phyloP scores from a whole-genome alignment of 345 rosid genomes.

The Combretum micranthum region DNA sequence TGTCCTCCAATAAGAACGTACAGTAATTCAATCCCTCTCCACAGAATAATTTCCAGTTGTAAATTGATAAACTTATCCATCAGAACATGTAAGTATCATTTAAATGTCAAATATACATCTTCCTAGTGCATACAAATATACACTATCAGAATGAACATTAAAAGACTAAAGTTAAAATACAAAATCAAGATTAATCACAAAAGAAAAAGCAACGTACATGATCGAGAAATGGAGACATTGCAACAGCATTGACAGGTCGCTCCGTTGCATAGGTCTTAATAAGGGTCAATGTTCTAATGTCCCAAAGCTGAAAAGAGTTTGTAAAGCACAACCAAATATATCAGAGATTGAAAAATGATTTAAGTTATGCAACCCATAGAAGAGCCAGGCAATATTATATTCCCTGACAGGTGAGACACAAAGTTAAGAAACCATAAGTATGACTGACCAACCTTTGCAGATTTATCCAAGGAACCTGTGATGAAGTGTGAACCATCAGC shows the following conservation, averaged over 20 bases:
- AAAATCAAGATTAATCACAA: neutral
- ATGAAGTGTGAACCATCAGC: constrained; percentile 81
- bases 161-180: no score
- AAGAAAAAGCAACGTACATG: constrained; percentile 51
- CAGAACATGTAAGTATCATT: no score
- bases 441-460: constrained; percentile 59
- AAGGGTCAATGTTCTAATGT: constrained; percentile 70
- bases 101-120: no score
- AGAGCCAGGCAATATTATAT: no score
- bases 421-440: no score
- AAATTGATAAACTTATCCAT: no score
- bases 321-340: constrained; percentile 7
- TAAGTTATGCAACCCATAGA: neutral
- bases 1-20: no score
- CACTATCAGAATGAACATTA: no score
- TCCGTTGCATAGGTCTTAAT: constrained; percentile 80
- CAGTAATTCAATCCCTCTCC: no score
- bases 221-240: constrained; percentile 93
- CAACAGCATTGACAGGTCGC: constrained; percentile 92
- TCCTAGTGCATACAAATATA: no score
- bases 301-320: constrained; percentile 67
- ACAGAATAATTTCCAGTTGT: no score
- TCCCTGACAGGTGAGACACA: no score
- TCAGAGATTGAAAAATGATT: neutral
- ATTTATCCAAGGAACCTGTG: constrained; percentile 88